These are phyloP conservation scores for Boletus tomentosulus DNA, from an alignment of 768 basidiomycete genomes.

Conservation along the genomic window DNA sequence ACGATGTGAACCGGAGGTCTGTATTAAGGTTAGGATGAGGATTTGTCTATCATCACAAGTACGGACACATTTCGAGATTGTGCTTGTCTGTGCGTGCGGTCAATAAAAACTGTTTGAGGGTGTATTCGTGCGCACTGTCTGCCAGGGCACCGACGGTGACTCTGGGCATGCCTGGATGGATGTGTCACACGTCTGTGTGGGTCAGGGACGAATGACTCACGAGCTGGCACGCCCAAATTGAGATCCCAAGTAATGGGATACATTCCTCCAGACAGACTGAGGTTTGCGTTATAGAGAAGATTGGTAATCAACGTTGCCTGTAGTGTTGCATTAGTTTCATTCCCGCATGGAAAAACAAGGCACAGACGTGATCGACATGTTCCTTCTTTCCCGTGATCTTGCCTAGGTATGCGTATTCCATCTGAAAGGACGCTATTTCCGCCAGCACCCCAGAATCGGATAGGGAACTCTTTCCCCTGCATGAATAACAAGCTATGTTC, in stretches of 20 bases:
- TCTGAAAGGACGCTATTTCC: constrained; percentile 74
- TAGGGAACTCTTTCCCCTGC: background rate
- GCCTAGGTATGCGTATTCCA: constrained; percentile 84
- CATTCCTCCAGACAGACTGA: constrained; percentile 52
- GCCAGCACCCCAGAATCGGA: constrained; percentile 45
- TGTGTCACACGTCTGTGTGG: background rate
- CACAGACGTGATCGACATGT: constrained; percentile 52
- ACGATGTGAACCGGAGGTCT: constrained; percentile 61
- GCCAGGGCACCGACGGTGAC: constrained; percentile 60
- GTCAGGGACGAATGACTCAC: constrained; percentile 34
- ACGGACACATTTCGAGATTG: constrained; percentile 66
- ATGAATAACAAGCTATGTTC: background rate
- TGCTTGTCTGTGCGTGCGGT: constrained; percentile 57
- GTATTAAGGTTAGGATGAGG: background rate
- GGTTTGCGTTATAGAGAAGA: constrained; percentile 43
- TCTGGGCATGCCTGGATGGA: constrained; percentile 22
- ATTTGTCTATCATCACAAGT: background rate
- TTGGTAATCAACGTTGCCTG: constrained; percentile 50
- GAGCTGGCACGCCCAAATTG: constrained; percentile 36
- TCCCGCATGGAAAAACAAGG: background rate
- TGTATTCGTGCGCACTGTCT: constrained; percentile 75
- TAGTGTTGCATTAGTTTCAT: background rate
- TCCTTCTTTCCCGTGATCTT: constrained; percentile 69
- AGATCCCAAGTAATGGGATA: constrained; percentile 58
- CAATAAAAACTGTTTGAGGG: constrained; percentile 67